Base-by-base conservation (phyloP, 2,329 filamentous ascomycete species). In the Salinomyces thailandicus region DNA sequence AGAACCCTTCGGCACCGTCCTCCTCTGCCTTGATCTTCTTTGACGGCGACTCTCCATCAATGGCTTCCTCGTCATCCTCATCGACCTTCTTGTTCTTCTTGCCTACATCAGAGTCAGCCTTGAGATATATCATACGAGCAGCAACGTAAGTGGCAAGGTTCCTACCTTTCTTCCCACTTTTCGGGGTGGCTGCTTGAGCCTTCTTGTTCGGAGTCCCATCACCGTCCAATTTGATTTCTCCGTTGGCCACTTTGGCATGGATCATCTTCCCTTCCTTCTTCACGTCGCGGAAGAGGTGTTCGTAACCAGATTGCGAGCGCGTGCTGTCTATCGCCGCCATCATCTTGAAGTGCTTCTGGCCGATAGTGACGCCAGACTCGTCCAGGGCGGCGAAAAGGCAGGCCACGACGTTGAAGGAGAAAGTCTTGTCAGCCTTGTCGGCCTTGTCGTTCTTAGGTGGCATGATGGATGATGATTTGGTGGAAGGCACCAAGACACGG, bases 241-340 rank as follows among this genome's bases (percentile, higher is more conserved):
- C 42, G 9, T 33, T 33, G 3, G 34, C 28, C 8, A 33, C 28
- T 30, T 46, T 16, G 8, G 28, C 35, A 6, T 35, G 20, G 15
- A 58, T 18, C 37, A 55, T 51, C 11, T 46, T 43, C 16, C 50
- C 55, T 9, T 49, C 42, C 8, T 37, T 41, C 39, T 56, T 55
- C 37, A 53, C 50, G 2, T 24, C 33, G 18, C 54, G 52, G 35
- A 58, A 56, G 22, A 41, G 30, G 34, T 57, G 54, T 19, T 56
- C 24, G 38, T 49, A 55, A 22, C 31, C 35, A 9, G 39, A 36
- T 5, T 42, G 24, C 16, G 35, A 39, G 26, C 43, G 41, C 1
- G 27, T 44, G 26, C 51, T 47, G 31, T 53, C 51, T 8, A 54
- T 33, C 3, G 31, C 26, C 1, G 36, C 18, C 54, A 58, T 58